Evolutionary conservation across 805 yeast species (phyloP).

Genomic region (Cephaloascus albidus): DNA sequence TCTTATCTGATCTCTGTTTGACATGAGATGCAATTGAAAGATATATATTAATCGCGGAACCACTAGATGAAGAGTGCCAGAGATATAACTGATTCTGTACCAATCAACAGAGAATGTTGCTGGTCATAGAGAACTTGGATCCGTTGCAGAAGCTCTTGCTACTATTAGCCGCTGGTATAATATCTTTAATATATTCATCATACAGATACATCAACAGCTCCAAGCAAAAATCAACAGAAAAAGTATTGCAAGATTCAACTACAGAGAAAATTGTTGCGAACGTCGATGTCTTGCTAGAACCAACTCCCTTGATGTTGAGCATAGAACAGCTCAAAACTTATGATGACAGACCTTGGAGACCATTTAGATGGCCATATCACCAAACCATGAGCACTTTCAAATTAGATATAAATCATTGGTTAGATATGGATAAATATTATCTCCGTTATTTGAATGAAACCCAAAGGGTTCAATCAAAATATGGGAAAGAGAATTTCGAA

Average conservation of each 20-base stretch:
- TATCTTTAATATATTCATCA: conserved; percentile 4
- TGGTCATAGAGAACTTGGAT: no score
- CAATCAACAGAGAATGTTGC: no score
- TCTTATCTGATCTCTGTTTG: no score
- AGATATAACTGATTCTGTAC: no score
- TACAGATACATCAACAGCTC: conserved; percentile 6
- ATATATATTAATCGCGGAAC: no score
- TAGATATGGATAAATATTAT: conserved; percentile 73
- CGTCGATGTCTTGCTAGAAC: conserved; percentile 27
- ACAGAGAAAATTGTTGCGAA: conserved; percentile 1
- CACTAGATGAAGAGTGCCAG: no score
- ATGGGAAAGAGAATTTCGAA: conserved; percentile 54
- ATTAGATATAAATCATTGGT: conserved; percentile 67
- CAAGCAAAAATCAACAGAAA: no score
- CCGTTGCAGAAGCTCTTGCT: no score
- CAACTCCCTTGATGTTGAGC: conserved; percentile 52
- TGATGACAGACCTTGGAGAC: conserved; percentile 77
- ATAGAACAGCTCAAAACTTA: conserved; percentile 58
- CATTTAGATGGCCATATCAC: conserved; percentile 73
- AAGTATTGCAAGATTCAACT: not conserved
- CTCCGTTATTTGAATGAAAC: conserved; percentile 59
- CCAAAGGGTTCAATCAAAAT: conserved; percentile 43
- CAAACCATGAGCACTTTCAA: conserved; percentile 71
- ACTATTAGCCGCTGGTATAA: no score
- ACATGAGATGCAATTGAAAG: no score